A percentile compares a stretch with the other conserved stretches of the same genome.
Conservation (phyloP, 129 eudicot genomes). For the Centaurea solstitialis region DNA sequence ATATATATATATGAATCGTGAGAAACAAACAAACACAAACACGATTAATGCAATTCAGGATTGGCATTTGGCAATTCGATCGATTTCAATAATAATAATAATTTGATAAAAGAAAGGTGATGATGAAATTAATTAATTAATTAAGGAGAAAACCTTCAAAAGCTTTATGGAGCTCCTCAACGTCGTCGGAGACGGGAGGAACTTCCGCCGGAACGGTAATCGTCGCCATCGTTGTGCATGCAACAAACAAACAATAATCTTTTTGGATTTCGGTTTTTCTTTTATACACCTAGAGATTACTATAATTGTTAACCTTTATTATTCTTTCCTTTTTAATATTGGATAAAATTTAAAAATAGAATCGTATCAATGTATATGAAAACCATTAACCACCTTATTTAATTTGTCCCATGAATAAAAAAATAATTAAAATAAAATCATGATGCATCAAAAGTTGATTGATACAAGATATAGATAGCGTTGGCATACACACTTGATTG, state of each 20-base stretch:
- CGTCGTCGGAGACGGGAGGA: constrained; percentile 72
- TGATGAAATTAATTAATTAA: background rate
- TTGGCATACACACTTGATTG: too few relatives aligned
- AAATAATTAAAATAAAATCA: too few relatives aligned
- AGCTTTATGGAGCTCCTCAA: constrained; percentile 78
- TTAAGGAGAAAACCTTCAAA: constrained; percentile 44
- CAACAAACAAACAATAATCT: background rate
- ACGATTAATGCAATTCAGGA: background rate
- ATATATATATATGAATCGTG: background rate
- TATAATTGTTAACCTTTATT: too few relatives aligned
- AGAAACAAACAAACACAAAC: background rate
- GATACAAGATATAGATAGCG: too few relatives aligned
- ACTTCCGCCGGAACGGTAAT: constrained; percentile 55
- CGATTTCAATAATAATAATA: background rate
- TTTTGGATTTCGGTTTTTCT: background rate
- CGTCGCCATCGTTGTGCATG: constrained; percentile 60
- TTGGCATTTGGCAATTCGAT: background rate
- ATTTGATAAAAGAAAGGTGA: background rate
- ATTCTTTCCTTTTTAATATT: too few relatives aligned
- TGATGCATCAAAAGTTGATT: too few relatives aligned
- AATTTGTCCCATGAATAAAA: too few relatives aligned
- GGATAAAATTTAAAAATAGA: too few relatives aligned
- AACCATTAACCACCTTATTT: too few relatives aligned
- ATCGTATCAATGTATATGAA: too few relatives aligned
- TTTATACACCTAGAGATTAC: constrained; percentile 19